Percentiles rank a stretch among this genome's conserved stretches.
phyloP scores from a whole-genome alignment of 2,329 filamentous ascomycete species.

The Trichoderma hamatum region DNA sequence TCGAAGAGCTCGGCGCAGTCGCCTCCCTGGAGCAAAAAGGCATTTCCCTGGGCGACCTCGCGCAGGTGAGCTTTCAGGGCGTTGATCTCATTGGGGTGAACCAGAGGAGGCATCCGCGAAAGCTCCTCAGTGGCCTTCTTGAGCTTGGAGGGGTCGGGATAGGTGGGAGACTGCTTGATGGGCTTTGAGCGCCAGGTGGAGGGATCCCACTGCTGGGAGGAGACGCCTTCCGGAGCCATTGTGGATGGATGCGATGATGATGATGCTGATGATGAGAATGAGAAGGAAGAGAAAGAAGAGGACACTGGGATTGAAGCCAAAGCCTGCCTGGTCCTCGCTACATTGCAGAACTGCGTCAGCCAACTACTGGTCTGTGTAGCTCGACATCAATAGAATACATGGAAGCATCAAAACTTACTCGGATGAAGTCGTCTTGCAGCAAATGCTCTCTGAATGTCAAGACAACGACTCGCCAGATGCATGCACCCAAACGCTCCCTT shows the following conservation, averaged over 20 bases:
- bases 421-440: not conserved
- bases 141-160: conserved; percentile 64
- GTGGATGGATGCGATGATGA: not conserved
- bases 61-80: conserved; percentile 76
- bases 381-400: not conserved
- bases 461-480: not conserved
- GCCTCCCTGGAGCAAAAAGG: conserved; percentile 92
- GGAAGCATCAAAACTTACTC: not conserved
- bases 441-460: not conserved
- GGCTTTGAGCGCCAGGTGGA: conserved; percentile 76
- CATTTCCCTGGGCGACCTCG: conserved; percentile 86
- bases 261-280: not conserved
- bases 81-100: conserved; percentile 78
- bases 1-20: conserved; percentile 98
- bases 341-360: not conserved
- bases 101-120: conserved; percentile 71
- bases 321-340: not conserved
- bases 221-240: conserved; percentile 11
- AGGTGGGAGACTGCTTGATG: conserved; percentile 75
- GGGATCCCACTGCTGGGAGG: conserved; percentile 54
- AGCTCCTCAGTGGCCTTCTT: conserved; percentile 66
- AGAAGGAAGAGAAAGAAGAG: not conserved
- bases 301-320: not conserved
- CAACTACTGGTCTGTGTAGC: not conserved
- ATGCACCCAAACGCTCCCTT: not conserved